A percentile compares a stretch with the other conserved stretches of the same genome.
Conservation (phyloP, 768 basidiomycete genomes). For the Calvatia gigantea region DNA sequence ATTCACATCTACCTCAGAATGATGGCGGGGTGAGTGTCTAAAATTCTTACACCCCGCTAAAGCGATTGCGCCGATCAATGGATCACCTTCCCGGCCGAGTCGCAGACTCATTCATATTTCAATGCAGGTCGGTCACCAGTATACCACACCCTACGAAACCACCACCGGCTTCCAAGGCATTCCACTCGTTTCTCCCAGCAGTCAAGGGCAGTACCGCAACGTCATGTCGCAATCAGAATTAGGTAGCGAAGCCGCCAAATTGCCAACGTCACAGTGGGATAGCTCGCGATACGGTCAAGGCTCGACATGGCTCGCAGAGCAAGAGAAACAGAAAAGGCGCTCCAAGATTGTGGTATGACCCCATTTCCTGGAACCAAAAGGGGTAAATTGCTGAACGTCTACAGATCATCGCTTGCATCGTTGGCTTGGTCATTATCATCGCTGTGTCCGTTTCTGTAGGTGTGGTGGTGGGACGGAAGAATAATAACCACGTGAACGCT, state of each 20-base stretch:
- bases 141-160: background rate
- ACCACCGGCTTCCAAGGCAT: background rate
- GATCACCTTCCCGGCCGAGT: background rate
- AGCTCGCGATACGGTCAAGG: conserved; percentile 4
- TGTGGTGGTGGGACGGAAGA: background rate
- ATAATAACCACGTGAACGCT: background rate
- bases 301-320: background rate
- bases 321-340: conserved; percentile 5
- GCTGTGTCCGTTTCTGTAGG: conserved; percentile 4
- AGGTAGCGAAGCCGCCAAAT: background rate
- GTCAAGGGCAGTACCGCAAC: conserved; percentile 3
- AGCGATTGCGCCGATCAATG: background rate
- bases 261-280: conserved; percentile 5
- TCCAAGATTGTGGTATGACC: conserved; percentile 10
- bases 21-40: background rate
- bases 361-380: too few species aligned
- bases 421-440: conserved; percentile 7
- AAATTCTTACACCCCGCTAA: too few species aligned
- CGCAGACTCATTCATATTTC: background rate
- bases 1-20: background rate
- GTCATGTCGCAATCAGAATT: background rate
- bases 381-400: background rate
- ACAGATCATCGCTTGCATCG: background rate
- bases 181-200: background rate
- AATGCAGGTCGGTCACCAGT: conserved; percentile 7